Conservation (phyloP, 164 flowering plant genomes). For the Litsea cubeba region DNA sequence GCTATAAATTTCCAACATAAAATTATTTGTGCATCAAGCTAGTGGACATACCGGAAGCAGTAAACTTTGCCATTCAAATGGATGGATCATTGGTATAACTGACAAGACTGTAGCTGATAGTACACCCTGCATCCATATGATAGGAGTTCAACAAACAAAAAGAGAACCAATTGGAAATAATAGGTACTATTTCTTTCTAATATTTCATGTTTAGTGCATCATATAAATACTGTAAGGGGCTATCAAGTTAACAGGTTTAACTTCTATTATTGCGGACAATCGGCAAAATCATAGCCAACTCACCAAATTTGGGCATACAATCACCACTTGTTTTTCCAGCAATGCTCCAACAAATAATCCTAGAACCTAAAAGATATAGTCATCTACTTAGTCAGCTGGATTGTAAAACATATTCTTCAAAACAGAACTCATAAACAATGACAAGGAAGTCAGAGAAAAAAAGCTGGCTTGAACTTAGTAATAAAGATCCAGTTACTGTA, state of each 20-base stretch:
- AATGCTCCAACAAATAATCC: constrained; percentile 67
- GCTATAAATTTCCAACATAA: not conserved
- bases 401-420: not conserved
- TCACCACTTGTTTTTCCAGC: constrained; percentile 85
- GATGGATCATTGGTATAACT: constrained; percentile 82
- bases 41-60: constrained; percentile 70
- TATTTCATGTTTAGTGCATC: not conserved
- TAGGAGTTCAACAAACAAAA: not conserved
- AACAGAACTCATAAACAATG: not conserved
- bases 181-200: not conserved
- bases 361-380: constrained; percentile 51
- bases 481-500: no score
- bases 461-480: no score
- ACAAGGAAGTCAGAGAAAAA: not conserved
- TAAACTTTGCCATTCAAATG: constrained; percentile 97
- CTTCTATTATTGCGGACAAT: not conserved
- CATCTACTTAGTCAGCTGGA: constrained; percentile 2
- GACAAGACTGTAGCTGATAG: constrained; percentile 76
- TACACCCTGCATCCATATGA: constrained; percentile 62
- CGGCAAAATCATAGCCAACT: constrained; percentile 9
- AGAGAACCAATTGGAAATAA: constrained; percentile 3
- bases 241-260: not conserved
- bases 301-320: constrained; percentile 84
- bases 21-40: constrained; percentile 1
- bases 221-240: not conserved